phyloP scores from a whole-genome alignment of 1,139 yeast species.

The Geotrichum candidum region DNA sequence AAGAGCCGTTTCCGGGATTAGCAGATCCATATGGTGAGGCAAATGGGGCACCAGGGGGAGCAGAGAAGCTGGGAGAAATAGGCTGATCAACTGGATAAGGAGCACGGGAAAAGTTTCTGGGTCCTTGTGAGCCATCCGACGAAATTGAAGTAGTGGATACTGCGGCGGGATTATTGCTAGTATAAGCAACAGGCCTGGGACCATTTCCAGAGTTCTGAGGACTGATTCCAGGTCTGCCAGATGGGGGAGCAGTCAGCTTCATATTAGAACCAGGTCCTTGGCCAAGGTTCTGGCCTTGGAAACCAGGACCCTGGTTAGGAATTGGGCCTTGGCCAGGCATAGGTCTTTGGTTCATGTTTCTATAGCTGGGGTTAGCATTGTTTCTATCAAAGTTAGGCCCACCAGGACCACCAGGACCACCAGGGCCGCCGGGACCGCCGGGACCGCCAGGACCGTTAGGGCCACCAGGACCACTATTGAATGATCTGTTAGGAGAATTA shows the following conservation, averaged over 20 bases:
- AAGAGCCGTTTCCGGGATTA: background rate
- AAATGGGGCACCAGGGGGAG: background rate
- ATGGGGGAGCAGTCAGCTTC: background rate
- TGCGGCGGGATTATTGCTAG: slow-evolving; percentile 8
- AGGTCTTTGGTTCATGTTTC: background rate
- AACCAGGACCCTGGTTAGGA: background rate
- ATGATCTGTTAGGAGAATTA: background rate
- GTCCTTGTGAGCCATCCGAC: slow-evolving; percentile 6
- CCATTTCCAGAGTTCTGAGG: slow-evolving; percentile 4
- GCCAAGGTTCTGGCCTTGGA: background rate
- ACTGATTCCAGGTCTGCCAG: background rate
- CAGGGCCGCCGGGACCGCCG: background rate
- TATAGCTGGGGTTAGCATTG: background rate
- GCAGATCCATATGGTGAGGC: background rate
- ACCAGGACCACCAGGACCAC: background rate
- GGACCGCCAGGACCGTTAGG: background rate
- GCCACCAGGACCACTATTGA: background rate
- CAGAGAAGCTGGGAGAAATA: slow-evolving; percentile 1
- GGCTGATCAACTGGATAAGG: slow-evolving; percentile 3
- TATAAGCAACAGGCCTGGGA: slow-evolving; percentile 4
- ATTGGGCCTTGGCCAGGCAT: background rate
- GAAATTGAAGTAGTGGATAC: slow-evolving; percentile 7
- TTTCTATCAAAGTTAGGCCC: background rate
- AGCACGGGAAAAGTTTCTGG: slow-evolving; percentile 8
- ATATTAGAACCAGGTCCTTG: background rate